These are phyloP conservation scores for Talaromyces sp. DNA, from an alignment of 2,329 filamentous ascomycete genomes.

Conservation along the genomic window DNA sequence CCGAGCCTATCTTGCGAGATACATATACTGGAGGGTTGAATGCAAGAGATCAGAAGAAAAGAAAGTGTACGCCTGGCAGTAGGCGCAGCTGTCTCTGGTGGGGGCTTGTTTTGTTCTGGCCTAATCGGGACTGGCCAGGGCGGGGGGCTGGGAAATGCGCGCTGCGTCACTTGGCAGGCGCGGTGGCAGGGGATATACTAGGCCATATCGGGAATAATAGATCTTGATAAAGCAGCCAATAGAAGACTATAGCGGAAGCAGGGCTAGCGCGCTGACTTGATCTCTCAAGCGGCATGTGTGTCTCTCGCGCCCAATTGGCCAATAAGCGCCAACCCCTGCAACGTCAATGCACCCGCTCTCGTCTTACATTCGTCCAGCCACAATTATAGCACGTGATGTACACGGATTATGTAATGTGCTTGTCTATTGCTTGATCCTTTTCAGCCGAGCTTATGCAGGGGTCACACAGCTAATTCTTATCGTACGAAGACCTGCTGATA, in stretches of 20 bases:
- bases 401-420: not conserved
- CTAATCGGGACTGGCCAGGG: slow-evolving; percentile 18
- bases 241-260: not conserved
- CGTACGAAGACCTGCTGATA: not conserved
- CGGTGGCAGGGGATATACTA: slow-evolving; percentile 4
- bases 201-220: not conserved
- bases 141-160: slow-evolving; percentile 19
- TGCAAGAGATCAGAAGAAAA: not conserved
- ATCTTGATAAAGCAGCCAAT: not conserved
- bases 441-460: not conserved
- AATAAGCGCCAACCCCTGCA: slow-evolving; percentile 5
- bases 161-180: slow-evolving; percentile 9
- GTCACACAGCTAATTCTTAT: not conserved
- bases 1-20: not conserved
- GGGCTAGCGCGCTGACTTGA: not conserved
- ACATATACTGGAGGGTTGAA: slow-evolving; percentile 1
- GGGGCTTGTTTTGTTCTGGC: slow-evolving; percentile 21
- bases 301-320: not conserved
- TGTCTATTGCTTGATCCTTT: not conserved
- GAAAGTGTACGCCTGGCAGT: not conserved
- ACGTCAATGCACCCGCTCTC: not conserved
- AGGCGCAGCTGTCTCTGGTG: slow-evolving; percentile 9
- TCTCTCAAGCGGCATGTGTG: not conserved
- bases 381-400: slow-evolving; percentile 10
- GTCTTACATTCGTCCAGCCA: slow-evolving; percentile 16